Percentiles rank a stretch among this genome's conserved stretches.
phyloP scores from a whole-genome alignment of 345 rosid species.

The Nephelium lappaceum region DNA sequence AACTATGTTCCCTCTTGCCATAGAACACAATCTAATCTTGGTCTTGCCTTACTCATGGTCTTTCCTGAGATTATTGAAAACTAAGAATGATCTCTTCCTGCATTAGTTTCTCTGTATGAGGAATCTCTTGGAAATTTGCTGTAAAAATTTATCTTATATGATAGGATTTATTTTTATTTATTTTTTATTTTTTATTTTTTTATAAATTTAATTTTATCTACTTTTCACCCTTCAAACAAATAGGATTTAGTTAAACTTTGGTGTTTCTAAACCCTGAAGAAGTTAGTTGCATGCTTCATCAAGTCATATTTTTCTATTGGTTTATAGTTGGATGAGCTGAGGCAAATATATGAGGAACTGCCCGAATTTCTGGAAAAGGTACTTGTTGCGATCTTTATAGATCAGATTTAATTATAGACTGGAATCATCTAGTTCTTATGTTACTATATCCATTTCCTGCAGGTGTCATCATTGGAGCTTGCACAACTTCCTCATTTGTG shows the following conservation, averaged over 20 bases:
- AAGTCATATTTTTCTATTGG: constrained; percentile 16
- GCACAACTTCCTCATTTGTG: constrained; percentile 61
- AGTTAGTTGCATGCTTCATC: neutral
- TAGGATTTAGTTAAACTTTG: neutral
- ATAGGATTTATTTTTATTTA: neutral
- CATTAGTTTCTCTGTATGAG: neutral
- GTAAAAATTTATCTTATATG: neutral
- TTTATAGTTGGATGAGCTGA: constrained; percentile 83
- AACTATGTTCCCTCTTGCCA: neutral
- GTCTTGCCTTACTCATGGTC: neutral
- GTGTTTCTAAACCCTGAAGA: constrained; percentile 7
- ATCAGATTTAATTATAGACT: constrained; percentile 12
- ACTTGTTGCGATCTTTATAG: constrained; percentile 25
- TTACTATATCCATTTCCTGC: constrained; percentile 29
- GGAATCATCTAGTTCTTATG: constrained; percentile 12
- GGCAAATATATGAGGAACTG: constrained; percentile 92
- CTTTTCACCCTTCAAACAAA: neutral
- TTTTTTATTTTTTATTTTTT: no score
- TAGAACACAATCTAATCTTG: neutral
- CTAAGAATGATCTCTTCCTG: neutral
- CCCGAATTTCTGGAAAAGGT: constrained; percentile 94
- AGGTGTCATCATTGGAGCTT: constrained; percentile 82
- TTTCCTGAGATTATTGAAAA: neutral
- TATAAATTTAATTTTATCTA: neutral
- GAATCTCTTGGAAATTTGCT: neutral